Base-by-base conservation (phyloP, 2,329 filamentous ascomycete species). In the Talaromyces sp. region DNA sequence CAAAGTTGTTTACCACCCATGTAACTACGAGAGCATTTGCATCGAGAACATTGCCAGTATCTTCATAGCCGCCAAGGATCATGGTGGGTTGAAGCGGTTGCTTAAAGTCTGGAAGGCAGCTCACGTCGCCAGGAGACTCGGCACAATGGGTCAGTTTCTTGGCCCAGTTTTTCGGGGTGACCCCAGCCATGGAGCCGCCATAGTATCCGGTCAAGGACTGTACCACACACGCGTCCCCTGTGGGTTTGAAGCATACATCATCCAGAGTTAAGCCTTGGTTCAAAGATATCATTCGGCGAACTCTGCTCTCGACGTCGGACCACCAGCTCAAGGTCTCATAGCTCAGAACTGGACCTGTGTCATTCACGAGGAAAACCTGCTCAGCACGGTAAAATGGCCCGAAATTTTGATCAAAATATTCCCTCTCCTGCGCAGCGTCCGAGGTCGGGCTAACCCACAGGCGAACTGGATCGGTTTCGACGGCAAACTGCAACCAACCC, bases 391-490 rank as follows among this genome's bases (percentile, higher is more conserved):
- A 99, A 71, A 99, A 99, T 0, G 93, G 92, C 0, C 95, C 96
- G 72, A 99, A 99, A 68, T 92, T 92, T 39, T 85, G 75, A 72
- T 99, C 96, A 66, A 98, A 99, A 72, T 96, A 99, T 1, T 84
- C 84, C 78, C 99, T 99, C 73, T 99, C 93, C 72, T 92, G 85
- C 0, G 95, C 95, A 22, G 96, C 93, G 55, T 88, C 85, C 4
- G 95, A 98, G 9, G 90, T 89, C 8, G 95, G 95, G 69, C 93
- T 93, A n/a, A 99, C 95, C 95, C 95, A 99, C 9, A 99, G 80
- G 55, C 90, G 87, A 11, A 96, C 95, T 6, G 95, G 95, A 64
- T 98, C 90, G 25, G 83, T 90, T 75, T 98, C 95, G 39, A 99
- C 82, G n/a, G 90, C 84, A 70, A 99, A 99, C 52, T 86, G 85